phyloP scores from a whole-genome alignment of 1,284 basidiomycete genomes.

The Vanrija sp. region DNA sequence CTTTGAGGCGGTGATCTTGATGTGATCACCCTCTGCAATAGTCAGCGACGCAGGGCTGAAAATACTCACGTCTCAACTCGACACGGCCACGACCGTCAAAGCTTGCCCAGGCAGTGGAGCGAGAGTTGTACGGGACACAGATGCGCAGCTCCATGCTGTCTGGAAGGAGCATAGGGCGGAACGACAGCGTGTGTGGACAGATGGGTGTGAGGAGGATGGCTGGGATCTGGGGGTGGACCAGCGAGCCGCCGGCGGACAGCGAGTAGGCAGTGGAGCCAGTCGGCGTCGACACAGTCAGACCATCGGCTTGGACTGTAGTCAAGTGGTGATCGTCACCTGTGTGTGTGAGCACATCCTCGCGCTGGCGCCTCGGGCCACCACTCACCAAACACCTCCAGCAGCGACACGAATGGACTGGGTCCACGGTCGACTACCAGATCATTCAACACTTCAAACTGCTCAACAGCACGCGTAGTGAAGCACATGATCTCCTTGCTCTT shows the following conservation, averaged over 20 bases:
- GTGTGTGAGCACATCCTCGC: too few species aligned
- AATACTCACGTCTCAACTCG: constrained; percentile 65
- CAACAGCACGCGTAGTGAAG: constrained; percentile 89
- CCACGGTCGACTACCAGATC: constrained; percentile 97
- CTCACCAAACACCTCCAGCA: constrained; percentile 90
- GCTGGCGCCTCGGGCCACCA: too few species aligned
- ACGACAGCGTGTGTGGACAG: constrained; percentile 96
- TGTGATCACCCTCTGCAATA: constrained; percentile 79
- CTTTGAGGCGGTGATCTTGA: constrained; percentile 95
- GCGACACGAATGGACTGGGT: constrained; percentile 94
- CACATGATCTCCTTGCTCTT: constrained; percentile 95
- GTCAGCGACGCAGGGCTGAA: constrained; percentile 54
- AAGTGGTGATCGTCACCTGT: constrained; percentile 86
- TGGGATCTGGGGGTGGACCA: constrained; percentile 97
- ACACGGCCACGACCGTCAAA: constrained; percentile 97
- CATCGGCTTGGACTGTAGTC: constrained; percentile 98
- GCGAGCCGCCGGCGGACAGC: constrained; percentile 94
- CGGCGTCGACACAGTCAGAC: constrained; percentile 90
- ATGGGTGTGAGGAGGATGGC: constrained; percentile 96
- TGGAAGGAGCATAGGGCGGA: constrained; percentile 96
- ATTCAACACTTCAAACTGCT: constrained; percentile 97
- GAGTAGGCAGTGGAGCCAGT: constrained; percentile 99
- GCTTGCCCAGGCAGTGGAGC: constrained; percentile 97
- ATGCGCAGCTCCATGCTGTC: constrained; percentile 98
- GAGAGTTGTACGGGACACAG: constrained; percentile 96